Evolutionary conservation across 148 eudicot species (phyloP).

Genomic region (Amaranthus cruentus): DNA sequence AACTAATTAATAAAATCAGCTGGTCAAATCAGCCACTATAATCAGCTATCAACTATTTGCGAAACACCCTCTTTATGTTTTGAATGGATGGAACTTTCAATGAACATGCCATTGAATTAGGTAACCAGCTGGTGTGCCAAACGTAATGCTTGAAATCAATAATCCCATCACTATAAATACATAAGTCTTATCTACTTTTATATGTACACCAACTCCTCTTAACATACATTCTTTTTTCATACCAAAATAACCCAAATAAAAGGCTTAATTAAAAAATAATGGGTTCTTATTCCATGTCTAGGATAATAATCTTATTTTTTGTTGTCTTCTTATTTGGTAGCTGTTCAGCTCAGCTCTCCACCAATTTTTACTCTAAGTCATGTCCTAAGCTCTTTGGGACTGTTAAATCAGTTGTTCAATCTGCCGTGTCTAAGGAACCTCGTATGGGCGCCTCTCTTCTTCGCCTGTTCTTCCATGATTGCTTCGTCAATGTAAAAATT

Average conservation of each 20-base stretch:
- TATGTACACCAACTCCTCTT: not conserved
- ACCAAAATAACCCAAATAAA: not conserved
- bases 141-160: not conserved
- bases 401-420: slow-evolving; percentile 13
- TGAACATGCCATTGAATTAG: slow-evolving; percentile 6
- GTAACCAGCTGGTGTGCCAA: not conserved
- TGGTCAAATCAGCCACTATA: no score
- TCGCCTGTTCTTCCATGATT: slow-evolving; percentile 44
- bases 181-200: not conserved
- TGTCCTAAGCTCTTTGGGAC: slow-evolving; percentile 17
- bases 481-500: slow-evolving; percentile 35
- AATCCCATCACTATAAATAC: slow-evolving; percentile 6
- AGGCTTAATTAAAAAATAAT: slow-evolving; percentile 1
- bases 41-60: no score
- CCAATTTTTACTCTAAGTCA: slow-evolving; percentile 17
- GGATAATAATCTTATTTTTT: not conserved
- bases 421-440: slow-evolving; percentile 35
- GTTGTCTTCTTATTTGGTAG: slow-evolving; percentile 5
- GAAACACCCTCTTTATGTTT: no score
- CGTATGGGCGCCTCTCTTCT: slow-evolving; percentile 51
- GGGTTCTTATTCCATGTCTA: slow-evolving; percentile 4
- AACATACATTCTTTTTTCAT: not conserved
- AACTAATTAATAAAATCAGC: no score
- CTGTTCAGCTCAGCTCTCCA: slow-evolving; percentile 17
- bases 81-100: slow-evolving; percentile 15